A percentile compares a stretch with the other conserved stretches of the same genome.
These are phyloP conservation scores for Stipa capillata DNA, from an alignment of 176 grass and related monocot species.

Conservation along the genomic window DNA sequence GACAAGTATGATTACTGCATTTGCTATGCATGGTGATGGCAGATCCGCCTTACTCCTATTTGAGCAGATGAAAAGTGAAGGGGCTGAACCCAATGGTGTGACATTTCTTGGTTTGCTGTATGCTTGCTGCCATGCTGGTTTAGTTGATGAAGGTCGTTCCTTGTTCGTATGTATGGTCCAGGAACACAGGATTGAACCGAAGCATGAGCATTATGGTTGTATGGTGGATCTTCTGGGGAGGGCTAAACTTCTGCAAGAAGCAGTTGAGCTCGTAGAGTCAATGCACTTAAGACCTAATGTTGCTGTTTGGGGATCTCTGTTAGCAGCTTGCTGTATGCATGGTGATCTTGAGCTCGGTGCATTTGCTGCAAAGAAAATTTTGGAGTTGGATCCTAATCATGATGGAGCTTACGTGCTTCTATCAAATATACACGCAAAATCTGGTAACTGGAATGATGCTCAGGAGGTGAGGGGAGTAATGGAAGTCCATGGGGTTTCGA, in stretches of 20 bases:
- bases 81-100: conserved; percentile 59
- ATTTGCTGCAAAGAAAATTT: conserved; percentile 56
- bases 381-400: conserved; percentile 66
- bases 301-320: conserved; percentile 69
- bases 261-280: conserved; percentile 53
- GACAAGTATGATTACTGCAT: conserved; percentile 84
- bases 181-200: conserved; percentile 58
- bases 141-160: conserved; percentile 59
- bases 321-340: conserved; percentile 64
- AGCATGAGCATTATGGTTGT: conserved; percentile 69
- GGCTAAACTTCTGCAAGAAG: conserved; percentile 61
- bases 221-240: conserved; percentile 85
- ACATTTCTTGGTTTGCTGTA: conserved; percentile 72
- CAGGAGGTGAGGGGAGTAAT: conserved; percentile 45
- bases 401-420: conserved; percentile 60
- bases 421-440: conserved; percentile 70
- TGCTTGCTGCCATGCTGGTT: conserved; percentile 84
- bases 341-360: conserved; percentile 50
- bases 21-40: conserved; percentile 79
- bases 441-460: conserved; percentile 51
- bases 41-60: conserved; percentile 55
- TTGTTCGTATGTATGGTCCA: conserved; percentile 64
- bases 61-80: conserved; percentile 60
- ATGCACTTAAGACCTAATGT: conserved; percentile 71
- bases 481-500: conserved; percentile 41